Conservation (phyloP, 2,329 filamentous ascomycete species). For the Paecilomyces sp. region DNA sequence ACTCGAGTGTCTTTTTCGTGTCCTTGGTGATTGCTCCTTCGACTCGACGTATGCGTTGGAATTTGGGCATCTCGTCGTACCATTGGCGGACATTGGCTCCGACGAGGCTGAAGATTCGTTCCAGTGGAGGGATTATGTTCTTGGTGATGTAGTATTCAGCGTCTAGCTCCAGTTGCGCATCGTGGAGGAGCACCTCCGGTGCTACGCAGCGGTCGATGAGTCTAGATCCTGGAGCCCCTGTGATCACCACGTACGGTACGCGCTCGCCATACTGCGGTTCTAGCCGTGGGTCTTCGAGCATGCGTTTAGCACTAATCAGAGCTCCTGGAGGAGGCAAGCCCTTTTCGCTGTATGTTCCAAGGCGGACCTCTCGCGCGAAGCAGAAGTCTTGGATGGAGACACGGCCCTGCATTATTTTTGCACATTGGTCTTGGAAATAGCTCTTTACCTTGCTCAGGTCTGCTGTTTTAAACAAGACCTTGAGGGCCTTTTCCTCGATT, state of each 20-base stretch:
- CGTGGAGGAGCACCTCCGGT: slow-evolving; percentile 72
- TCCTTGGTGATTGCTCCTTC: slow-evolving; percentile 31
- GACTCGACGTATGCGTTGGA: slow-evolving; percentile 66
- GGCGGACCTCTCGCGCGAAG: slow-evolving; percentile 84
- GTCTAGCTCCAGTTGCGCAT: slow-evolving; percentile 73
- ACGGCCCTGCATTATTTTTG: slow-evolving; percentile 82
- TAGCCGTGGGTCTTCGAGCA: slow-evolving; percentile 76
- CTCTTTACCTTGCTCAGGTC: slow-evolving; percentile 82
- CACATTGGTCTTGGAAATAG: slow-evolving; percentile 85
- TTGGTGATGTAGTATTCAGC: slow-evolving; percentile 96
- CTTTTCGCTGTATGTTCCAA: slow-evolving; percentile 80
- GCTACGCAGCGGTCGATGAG: slow-evolving; percentile 86
- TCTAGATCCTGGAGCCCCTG: slow-evolving; percentile 76
- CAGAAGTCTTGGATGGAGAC: slow-evolving; percentile 94
- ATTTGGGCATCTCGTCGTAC: slow-evolving; percentile 96
- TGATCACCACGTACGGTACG: slow-evolving; percentile 87
- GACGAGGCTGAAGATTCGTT: slow-evolving; percentile 93
- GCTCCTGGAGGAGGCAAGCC: slow-evolving; percentile 79
- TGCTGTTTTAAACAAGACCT: slow-evolving; percentile 79
- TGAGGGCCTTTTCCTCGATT: slow-evolving; percentile 87
- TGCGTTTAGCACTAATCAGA: slow-evolving; percentile 75
- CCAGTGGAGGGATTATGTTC: slow-evolving; percentile 88
- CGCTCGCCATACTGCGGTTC: slow-evolving; percentile 95
- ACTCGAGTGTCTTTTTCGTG: slow-evolving; percentile 72
- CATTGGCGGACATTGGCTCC: slow-evolving; percentile 84